Percentiles rank a stretch among this genome's conserved stretches.
Conservation (phyloP, 176 grass and related monocot species). For the Eleusine indica region DNA sequence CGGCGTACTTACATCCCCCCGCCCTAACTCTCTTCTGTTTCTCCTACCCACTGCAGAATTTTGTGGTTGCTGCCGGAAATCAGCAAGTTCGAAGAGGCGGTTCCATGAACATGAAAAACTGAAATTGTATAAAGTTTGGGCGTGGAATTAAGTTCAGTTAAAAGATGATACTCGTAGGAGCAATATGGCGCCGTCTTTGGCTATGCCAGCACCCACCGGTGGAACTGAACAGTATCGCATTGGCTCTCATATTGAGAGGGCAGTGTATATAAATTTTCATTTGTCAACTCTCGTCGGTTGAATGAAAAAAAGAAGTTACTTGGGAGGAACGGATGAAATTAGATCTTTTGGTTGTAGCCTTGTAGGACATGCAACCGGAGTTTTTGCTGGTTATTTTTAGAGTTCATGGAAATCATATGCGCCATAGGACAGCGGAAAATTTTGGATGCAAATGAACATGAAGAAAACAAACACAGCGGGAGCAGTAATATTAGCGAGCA, state of each 20-base stretch:
- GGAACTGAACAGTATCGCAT: not conserved
- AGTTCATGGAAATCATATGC: not conserved
- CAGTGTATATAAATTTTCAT: not conserved
- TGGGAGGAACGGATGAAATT: not conserved
- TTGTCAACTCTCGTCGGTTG: not conserved
- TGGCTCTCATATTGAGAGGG: not conserved
- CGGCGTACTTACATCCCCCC: not conserved
- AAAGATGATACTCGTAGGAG: not conserved
- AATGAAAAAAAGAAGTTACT: not conserved
- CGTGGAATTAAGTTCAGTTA: not conserved
- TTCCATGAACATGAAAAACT: not conserved
- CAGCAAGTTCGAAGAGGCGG: not conserved
- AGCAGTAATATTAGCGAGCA: not conserved
- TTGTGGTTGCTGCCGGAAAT: constrained; percentile 10
- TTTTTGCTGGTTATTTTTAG: not conserved
- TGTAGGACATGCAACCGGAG: not conserved
- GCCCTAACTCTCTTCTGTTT: not conserved
- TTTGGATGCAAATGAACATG: not conserved
- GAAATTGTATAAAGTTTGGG: not conserved
- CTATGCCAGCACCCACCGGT: not conserved
- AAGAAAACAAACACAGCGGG: not conserved
- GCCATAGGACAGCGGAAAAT: not conserved
- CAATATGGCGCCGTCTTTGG: not conserved
- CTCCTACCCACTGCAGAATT: not conserved
- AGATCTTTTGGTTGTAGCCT: not conserved